These are phyloP conservation scores for Colletotrichum higginsianum DNA, from an alignment of 2,329 filamentous ascomycete genomes.

Conservation along the genomic window DNA sequence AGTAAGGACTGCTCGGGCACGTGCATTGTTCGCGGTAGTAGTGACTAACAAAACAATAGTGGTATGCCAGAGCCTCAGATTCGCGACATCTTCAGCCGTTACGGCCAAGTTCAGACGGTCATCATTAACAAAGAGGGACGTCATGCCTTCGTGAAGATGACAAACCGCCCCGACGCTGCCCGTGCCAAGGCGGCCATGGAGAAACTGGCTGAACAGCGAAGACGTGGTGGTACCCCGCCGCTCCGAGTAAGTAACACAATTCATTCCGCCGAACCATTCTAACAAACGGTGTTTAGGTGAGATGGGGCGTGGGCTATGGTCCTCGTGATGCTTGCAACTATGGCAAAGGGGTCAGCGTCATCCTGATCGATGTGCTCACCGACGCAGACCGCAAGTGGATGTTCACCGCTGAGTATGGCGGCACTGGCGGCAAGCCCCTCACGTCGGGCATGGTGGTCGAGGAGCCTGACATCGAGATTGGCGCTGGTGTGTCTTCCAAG, in stretches of 20 bases:
- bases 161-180: slow-evolving; percentile 88
- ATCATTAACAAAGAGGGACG: slow-evolving; percentile 99
- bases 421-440: slow-evolving; percentile 87
- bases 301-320: slow-evolving; percentile 98
- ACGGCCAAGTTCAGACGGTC: slow-evolving; percentile 93
- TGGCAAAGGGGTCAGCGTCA: slow-evolving; percentile 89
- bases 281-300: slow-evolving; percentile 71
- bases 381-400: slow-evolving; percentile 99
- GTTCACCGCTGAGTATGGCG: slow-evolving; percentile 91
- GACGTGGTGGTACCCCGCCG: slow-evolving; percentile 7
- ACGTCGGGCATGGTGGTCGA: slow-evolving; percentile 90
- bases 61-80: slow-evolving; percentile 87
- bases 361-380: slow-evolving; percentile 92
- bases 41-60: slow-evolving; percentile 48
- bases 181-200: slow-evolving; percentile 91
- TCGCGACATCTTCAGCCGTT: slow-evolving; percentile 83
- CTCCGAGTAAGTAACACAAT: slow-evolving; percentile 72
- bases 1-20: slow-evolving; percentile 67
- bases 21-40: slow-evolving; percentile 17
- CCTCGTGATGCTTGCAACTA: slow-evolving; percentile 98
- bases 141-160: slow-evolving; percentile 99
- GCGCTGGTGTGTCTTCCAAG: slow-evolving; percentile 96
- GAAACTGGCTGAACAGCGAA: slow-evolving; percentile 69
- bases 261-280: not conserved
- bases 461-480: slow-evolving; percentile 98